Percentiles rank a stretch among this genome's conserved stretches.
Conservation (phyloP, 2,329 filamentous ascomycete genomes). For the Cytospora chrysosperma region DNA sequence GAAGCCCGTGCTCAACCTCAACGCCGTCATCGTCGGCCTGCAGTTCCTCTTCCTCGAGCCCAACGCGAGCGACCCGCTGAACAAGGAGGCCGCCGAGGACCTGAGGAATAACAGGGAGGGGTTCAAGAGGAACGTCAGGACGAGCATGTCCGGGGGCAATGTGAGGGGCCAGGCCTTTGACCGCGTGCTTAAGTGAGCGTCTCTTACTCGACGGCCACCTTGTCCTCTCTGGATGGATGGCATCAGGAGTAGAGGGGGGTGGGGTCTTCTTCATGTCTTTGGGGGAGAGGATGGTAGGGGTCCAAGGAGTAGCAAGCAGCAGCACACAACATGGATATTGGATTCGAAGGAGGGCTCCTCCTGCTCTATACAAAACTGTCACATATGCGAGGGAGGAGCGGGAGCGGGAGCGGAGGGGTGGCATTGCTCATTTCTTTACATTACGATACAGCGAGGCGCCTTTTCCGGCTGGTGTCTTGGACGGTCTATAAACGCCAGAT, state of each 20-base stretch:
- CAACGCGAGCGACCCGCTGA: slow-evolving; percentile 94
- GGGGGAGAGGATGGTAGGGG: no score
- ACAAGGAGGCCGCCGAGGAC: slow-evolving; percentile 96
- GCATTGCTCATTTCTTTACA: background rate
- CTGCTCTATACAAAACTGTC: background rate
- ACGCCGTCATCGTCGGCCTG: slow-evolving; percentile 92
- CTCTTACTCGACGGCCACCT: background rate
- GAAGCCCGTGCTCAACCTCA: slow-evolving; percentile 97
- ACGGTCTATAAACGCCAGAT: background rate
- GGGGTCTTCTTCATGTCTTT: no score
- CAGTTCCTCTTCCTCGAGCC: slow-evolving; percentile 98
- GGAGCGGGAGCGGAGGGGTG: background rate
- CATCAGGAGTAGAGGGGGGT: background rate
- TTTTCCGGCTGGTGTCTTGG: slow-evolving; percentile 6
- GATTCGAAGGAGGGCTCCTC: background rate
- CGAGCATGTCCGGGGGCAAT: slow-evolving; percentile 75
- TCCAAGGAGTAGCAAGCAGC: background rate
- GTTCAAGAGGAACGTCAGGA: slow-evolving; percentile 88
- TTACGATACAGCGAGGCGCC: slow-evolving; percentile 18
- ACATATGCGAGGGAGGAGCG: background rate
- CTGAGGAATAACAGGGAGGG: slow-evolving; percentile 79
- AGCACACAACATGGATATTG: background rate
- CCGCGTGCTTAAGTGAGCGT: slow-evolving; percentile 64
- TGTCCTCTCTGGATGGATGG: background rate
- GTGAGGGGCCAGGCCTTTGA: slow-evolving; percentile 76